Conservation (phyloP, 805 yeast species). For the Starmerella stigmatis region DNA sequence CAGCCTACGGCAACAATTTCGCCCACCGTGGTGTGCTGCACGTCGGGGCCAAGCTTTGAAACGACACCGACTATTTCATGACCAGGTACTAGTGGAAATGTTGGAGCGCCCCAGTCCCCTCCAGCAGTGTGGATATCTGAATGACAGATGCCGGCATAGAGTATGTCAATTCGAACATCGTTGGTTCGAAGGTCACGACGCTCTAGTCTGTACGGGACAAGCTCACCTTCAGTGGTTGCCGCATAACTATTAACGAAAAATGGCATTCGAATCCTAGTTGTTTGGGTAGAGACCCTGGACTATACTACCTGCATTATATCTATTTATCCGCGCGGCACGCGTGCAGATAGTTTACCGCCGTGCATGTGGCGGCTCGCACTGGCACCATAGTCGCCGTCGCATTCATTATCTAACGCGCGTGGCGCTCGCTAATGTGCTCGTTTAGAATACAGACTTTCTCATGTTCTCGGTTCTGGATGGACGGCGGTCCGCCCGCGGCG, state of each 20-base stretch:
- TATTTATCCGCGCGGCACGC: neutral
- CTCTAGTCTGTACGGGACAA: slow-evolving; percentile 11
- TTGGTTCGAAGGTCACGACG: slow-evolving; percentile 17
- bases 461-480: neutral
- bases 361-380: too few species aligned
- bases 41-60: slow-evolving; percentile 47
- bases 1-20: slow-evolving; percentile 79
- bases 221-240: neutral
- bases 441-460: too few species aligned
- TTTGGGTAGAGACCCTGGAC: too few species aligned
- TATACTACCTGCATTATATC: too few species aligned
- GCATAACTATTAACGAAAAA: slow-evolving; percentile 15
- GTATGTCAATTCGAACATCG: slow-evolving; percentile 30
- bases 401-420: too few species aligned
- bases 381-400: too few species aligned
- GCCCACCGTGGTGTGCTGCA: slow-evolving; percentile 43
- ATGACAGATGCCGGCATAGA: slow-evolving; percentile 41
- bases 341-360: too few species aligned
- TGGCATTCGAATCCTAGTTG: too few species aligned
- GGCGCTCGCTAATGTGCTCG: too few species aligned
- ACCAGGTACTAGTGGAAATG: slow-evolving; percentile 37
- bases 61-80: slow-evolving; percentile 36
- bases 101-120: slow-evolving; percentile 41
- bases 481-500: neutral
- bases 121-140: slow-evolving; percentile 44